Evolutionary conservation across 495 filamentous ascomycete genomes (phyloP), one percentile per base, ranked within the genome.

Genomic region (Aspergillus funiculosus): DNA sequence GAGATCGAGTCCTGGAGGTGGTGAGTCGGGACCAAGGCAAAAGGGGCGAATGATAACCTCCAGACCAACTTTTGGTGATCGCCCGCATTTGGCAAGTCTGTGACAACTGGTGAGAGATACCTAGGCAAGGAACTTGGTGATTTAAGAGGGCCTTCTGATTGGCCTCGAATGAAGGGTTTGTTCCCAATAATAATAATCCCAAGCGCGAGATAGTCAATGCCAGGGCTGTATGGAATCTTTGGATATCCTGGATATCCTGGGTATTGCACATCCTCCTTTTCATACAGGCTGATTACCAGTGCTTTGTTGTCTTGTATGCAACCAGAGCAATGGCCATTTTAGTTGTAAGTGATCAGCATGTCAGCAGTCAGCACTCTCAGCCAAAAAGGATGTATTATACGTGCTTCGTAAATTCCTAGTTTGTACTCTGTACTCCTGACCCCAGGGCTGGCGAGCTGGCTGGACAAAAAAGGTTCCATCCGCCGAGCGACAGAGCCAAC

Each of bases 291-390:
- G 15, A 21, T 9, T 4, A 37, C 17, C 10, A 11, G 31, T 13
- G 19, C 8, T 38, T 7, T n/a, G 6, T 9, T 38, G 17, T 22
- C 29, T 48, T 36, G 30, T 42, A 43, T 38, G 47, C 47, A 43
- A 50, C 36, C 47, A 32, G 47, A 50, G 30, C 39, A 15, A 21
- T 20, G 14, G 18, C 4, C 39, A n/a, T 37, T 32, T 43, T 32
- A 32, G 39, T 38, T 43, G 39, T 39, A 11, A 43, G 39, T 20
- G 47, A 50, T 45, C 48, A 41, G 25, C 48, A 20, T 31, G 18
- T 31, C 36, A 25, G 34, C 30, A 34, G n/a, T n/a, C n/a, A n/a
- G n/a, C 30, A 34, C 9, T 34, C 1, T 9, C 21, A 46, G 15
- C 6, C 20, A 28, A 47, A 24, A 39, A 47, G 30, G 30, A 34